Base-by-base conservation (phyloP, 306 rosid genomes). In the Pterocarpus macrocarpus region DNA sequence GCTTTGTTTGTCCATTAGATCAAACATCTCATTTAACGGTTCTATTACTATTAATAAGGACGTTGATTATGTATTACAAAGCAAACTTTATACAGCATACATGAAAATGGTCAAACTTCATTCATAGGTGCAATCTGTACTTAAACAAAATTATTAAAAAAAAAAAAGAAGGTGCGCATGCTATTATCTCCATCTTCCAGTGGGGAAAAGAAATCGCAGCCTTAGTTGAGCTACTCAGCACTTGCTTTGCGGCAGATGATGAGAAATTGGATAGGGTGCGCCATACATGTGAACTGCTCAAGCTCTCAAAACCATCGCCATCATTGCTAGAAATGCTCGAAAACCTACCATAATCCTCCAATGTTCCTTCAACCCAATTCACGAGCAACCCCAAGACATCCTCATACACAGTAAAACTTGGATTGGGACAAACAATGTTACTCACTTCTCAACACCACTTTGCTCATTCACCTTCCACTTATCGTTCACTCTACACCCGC, bases 391-490 rank as follows among this genome's bases (percentile, higher is more conserved):
- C 6, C 45, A 32, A 17, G 8, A 43, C 11, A 5, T 67, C 49
- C 35, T 8, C 64, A 11, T 62, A 11, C 36, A 14, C 79, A 34
- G 36, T 58, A 30, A 52, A 56, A 41, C 61, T 28, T 55, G 6
- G 4, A 35, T 65, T 68, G 9, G 6, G 32, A 71, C 50, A 34
- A 32, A 85, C 87, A 74, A 92, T 92, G 95, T 77, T 91, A 50
- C 79, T 90, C 84, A 68, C 92, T 71, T 82, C 64, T 61, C 86
- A 65, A 3, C 73, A 56, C 4, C 82, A 38, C 58, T n/a, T 76
- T 73, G 5, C 84, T 1, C 73, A 64, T 63, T 83, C 90, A 39
- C 85, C 85, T 78, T 66, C 95, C 56, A 80, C 75, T 76, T 45
- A 85, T 1, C 38, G 53, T 63, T 15, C 90, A 34, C 75, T 89